phyloP scores from a whole-genome alignment of 176 grass and related monocot genomes.

The Musa beccarii region DNA sequence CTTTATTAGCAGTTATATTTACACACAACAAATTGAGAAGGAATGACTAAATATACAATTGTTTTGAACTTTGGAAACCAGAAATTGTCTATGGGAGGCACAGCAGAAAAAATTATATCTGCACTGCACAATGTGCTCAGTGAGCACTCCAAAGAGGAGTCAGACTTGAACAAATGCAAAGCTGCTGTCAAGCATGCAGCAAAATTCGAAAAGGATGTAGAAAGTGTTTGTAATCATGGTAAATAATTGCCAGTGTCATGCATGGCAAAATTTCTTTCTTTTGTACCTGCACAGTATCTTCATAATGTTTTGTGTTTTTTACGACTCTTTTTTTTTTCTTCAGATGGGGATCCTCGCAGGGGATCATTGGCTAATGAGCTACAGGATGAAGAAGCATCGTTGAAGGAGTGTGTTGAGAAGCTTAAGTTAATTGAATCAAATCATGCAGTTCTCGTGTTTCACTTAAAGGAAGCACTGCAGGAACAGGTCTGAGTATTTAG shows the following conservation, averaged over 20 bases:
- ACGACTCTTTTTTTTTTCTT: slow-evolving; percentile 29
- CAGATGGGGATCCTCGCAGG: slow-evolving; percentile 54
- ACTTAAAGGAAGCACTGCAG: slow-evolving; percentile 74
- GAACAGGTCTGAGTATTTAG: slow-evolving; percentile 55
- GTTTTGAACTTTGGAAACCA: slow-evolving; percentile 24
- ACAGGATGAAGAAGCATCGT: slow-evolving; percentile 46
- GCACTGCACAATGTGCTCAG: slow-evolving; percentile 61
- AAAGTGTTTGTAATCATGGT: slow-evolving; percentile 59
- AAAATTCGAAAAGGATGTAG: slow-evolving; percentile 80
- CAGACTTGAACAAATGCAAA: slow-evolving; percentile 74
- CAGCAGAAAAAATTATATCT: slow-evolving; percentile 80
- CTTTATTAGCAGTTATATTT: slow-evolving; percentile 6
- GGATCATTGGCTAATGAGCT: slow-evolving; percentile 57
- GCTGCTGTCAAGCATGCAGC: slow-evolving; percentile 41
- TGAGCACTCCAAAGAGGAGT: slow-evolving; percentile 49
- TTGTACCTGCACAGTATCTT: neutral
- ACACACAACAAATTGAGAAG: slow-evolving; percentile 6
- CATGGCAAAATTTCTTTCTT: neutral
- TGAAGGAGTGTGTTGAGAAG: slow-evolving; percentile 74
- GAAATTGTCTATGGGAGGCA: slow-evolving; percentile 80
- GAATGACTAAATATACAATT: slow-evolving; percentile 5
- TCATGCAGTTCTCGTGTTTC: slow-evolving; percentile 48
- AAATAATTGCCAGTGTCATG: slow-evolving; percentile 13
- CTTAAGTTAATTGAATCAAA: slow-evolving; percentile 74
- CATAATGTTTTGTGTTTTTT: slow-evolving; percentile 19